Evolutionary conservation across 441 rosid genomes (phyloP), one percentile per base, ranked within the genome.

Genomic region (Aleurites moluccanus): DNA sequence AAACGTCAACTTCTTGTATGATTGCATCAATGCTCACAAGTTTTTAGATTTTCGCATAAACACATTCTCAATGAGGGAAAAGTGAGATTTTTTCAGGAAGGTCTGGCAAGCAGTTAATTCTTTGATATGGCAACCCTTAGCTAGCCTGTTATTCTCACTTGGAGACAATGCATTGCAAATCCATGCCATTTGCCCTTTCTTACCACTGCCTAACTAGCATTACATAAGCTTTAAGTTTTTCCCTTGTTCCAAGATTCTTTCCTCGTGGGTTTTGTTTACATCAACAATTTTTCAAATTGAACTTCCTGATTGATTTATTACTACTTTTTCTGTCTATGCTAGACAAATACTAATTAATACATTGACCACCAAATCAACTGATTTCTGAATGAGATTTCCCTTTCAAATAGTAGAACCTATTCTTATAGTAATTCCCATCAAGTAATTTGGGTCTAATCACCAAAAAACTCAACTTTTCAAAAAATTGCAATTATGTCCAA

Each of bases 21-120:
- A 83, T 80, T 82, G 83, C 87, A 84, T 85, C 84, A 77, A 78
- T 85, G 86, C 84, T 73, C 84, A 79, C 84, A 80, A 77, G 77
- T 77, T 62, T 40, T 55, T 63, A 66, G 71, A 74, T 81, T 82
- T 86, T 86, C 89, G 56, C 73, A n/a, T 18, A 15, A 73, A 61
- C 82, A 72, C 79, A 76, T 78, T 69, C 75, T 73, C 67, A 63
- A 49, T 53, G 67, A 67, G 62, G 55, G 30, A 66, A 80, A 77
- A 16, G 49, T 60, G 44, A 44, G 35, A n/a, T 73, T 62, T 50
- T 77, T 35, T 76, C 67, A 21, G 49, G 72, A 81, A 78, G 69
- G 67, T 75, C 50, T 73, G 4, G 65, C 49, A 25, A 69, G 69
- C 79, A 72, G 69, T 79, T 60, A 73, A 56, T 75, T 83, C 67